Evolutionary conservation across 106 monocot species (phyloP).

Genomic region (Narthecium ossifragum): DNA sequence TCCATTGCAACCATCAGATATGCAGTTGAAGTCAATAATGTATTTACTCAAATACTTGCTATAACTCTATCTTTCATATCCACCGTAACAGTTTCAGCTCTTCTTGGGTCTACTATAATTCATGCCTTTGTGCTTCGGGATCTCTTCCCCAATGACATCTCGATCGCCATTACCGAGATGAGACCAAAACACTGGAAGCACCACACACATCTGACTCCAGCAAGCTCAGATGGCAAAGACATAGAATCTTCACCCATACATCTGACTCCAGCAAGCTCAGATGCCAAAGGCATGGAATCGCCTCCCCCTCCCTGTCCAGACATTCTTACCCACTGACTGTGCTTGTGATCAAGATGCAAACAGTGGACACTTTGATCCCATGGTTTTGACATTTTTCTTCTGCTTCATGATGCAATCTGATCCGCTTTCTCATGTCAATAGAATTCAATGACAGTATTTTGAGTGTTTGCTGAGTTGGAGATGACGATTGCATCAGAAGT

Average conservation of each 20-base stretch:
- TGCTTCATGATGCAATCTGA: not conserved
- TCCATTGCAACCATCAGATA: slow-evolving; percentile 57
- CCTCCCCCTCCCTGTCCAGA: too few relatives aligned
- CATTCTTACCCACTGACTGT: too few relatives aligned
- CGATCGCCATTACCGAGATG: slow-evolving; percentile 61
- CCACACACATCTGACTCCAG: slow-evolving; percentile 15
- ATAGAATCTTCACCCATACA: too few relatives aligned
- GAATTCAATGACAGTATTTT: too few relatives aligned
- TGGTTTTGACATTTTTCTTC: too few relatives aligned
- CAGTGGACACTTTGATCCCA: too few relatives aligned
- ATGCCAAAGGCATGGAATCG: slow-evolving; percentile 2
- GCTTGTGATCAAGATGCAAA: too few relatives aligned
- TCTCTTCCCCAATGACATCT: slow-evolving; percentile 78
- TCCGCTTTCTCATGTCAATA: not conserved
- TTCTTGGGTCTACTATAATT: slow-evolving; percentile 49
- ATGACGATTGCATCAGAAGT: slow-evolving; percentile 5
- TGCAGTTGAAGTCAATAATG: slow-evolving; percentile 33
- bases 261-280: slow-evolving; percentile 21
- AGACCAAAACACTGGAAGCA: slow-evolving; percentile 36
- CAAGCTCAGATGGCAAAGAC: too few relatives aligned
- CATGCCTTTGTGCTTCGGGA: slow-evolving; percentile 61
- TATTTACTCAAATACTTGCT: slow-evolving; percentile 33
- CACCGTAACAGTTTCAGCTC: slow-evolving; percentile 41
- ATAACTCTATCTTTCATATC: slow-evolving; percentile 42
- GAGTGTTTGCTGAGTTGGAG: too few relatives aligned